Evolutionary conservation across 768 basidiomycete genomes (phyloP).

Genomic region (Tulasnella sp.): DNA sequence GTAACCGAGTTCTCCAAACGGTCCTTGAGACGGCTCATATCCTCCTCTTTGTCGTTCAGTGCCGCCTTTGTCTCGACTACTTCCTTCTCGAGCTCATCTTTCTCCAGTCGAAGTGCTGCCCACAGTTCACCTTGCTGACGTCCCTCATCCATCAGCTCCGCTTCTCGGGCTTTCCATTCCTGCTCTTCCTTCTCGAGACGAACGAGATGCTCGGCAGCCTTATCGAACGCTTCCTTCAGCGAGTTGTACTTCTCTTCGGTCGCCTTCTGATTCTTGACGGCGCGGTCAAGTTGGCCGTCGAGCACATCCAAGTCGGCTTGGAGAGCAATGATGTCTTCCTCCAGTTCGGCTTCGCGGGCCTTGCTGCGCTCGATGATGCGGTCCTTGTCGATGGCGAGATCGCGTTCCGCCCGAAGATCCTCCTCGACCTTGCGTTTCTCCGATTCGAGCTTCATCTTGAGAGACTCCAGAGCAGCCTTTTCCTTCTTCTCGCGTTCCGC

Average conservation of each 20-base stretch:
- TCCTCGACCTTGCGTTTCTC: constrained; percentile 77
- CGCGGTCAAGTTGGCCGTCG: constrained; percentile 75
- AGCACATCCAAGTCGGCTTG: constrained; percentile 76
- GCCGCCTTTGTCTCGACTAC: constrained; percentile 60
- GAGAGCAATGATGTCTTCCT: constrained; percentile 70
- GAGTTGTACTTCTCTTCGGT: constrained; percentile 67
- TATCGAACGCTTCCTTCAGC: constrained; percentile 60
- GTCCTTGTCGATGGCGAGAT: constrained; percentile 73
- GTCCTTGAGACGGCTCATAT: constrained; percentile 60
- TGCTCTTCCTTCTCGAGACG: constrained; percentile 68
- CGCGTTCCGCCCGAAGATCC: constrained; percentile 71
- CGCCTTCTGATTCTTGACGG: constrained; percentile 64
- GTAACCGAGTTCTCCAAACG: constrained; percentile 50
- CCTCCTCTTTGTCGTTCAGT: constrained; percentile 67
- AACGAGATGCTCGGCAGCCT: constrained; percentile 78
- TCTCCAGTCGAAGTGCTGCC: constrained; percentile 43
- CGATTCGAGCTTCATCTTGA: constrained; percentile 71
- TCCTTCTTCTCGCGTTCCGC: constrained; percentile 82
- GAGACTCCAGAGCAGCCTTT: constrained; percentile 59
- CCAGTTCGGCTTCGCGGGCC: constrained; percentile 69
- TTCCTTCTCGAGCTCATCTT: constrained; percentile 50
- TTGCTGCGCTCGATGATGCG: constrained; percentile 70
- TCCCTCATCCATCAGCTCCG: constrained; percentile 47
- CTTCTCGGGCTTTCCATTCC: constrained; percentile 52
- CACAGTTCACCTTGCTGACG: constrained; percentile 47